phyloP scores from a whole-genome alignment of 768 basidiomycete genomes.

The Podaxis pistillaris region DNA sequence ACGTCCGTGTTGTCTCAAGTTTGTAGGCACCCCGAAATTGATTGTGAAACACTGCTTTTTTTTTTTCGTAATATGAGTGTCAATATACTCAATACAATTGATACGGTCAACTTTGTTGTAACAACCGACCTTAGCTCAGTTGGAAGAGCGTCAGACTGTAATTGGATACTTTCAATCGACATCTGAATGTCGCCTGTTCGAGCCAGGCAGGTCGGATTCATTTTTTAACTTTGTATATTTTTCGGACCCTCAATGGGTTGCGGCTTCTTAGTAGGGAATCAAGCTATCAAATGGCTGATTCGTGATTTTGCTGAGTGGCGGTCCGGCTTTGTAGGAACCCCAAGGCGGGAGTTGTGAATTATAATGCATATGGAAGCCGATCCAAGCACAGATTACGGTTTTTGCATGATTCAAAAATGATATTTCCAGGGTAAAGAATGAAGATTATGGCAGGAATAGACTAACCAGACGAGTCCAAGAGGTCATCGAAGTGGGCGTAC shows the following conservation, averaged over 20 bases:
- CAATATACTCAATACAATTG: background rate
- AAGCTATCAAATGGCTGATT: too few species aligned
- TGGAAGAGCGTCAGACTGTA: slow-evolving; percentile 49
- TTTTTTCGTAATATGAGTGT: background rate
- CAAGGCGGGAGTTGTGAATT: background rate
- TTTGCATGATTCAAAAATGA: background rate
- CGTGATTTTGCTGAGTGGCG: too few species aligned
- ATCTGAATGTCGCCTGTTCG: slow-evolving; percentile 53
- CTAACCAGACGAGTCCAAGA: slow-evolving; percentile 10
- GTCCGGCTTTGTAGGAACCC: background rate
- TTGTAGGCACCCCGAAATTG: too few species aligned
- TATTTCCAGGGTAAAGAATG: background rate
- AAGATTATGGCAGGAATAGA: slow-evolving; percentile 8
- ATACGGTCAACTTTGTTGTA: background rate
- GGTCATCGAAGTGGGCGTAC: slow-evolving; percentile 1
- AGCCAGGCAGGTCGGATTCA: slow-evolving; percentile 43
- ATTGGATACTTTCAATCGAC: slow-evolving; percentile 16
- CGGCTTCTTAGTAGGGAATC: too few species aligned
- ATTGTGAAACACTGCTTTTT: too few species aligned
- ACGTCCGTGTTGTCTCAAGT: background rate
- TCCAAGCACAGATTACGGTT: background rate
- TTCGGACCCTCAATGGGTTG: too few species aligned
- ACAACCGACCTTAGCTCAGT: slow-evolving; percentile 41
- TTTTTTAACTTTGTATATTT: background rate
- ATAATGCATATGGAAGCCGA: too few species aligned